These are phyloP conservation scores for Pyrenophora tritici-repentis DNA, from an alignment of 2,329 filamentous ascomycete species.

Conservation along the genomic window DNA sequence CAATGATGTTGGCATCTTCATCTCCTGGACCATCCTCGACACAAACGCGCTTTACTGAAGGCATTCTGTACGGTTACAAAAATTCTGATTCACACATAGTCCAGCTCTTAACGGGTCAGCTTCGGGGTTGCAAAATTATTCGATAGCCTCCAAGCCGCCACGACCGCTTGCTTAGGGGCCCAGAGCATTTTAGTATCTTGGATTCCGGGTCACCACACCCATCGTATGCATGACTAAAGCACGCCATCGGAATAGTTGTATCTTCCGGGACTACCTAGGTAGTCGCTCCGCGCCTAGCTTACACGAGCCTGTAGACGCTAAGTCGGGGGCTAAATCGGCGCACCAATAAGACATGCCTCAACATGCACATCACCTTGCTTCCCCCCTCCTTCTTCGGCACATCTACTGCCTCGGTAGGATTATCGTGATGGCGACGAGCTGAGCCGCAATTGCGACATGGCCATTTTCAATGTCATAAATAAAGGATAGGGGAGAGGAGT, in stretches of 20 bases:
- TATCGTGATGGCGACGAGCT: constrained; percentile 10
- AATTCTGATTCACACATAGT: not conserved
- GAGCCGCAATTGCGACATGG: constrained; percentile 31
- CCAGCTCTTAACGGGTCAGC: not conserved
- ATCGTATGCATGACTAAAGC: constrained; percentile 1
- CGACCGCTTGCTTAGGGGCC: not conserved
- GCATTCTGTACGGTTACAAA: constrained; percentile 18
- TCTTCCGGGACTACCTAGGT: constrained; percentile 9
- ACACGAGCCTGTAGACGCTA: constrained; percentile 1
- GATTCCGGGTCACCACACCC: not conserved
- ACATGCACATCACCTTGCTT: constrained; percentile 5
- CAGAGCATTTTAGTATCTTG: constrained; percentile 5
- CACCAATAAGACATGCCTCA: constrained; percentile 6
- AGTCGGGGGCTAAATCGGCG: not conserved
- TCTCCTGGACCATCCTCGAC: constrained; percentile 11
- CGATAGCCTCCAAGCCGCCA: not conserved
- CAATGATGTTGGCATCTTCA: constrained; percentile 18
- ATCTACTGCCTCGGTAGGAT: constrained; percentile 12
- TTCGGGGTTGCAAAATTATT: not conserved
- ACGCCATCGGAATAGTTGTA: constrained; percentile 11
- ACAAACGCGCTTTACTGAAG: constrained; percentile 26
- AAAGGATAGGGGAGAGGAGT: not conserved
- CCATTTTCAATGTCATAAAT: constrained; percentile 3
- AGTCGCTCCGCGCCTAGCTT: constrained; percentile 1
- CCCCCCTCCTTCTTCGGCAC: constrained; percentile 5